Conservation (phyloP, 345 rosid genomes). For the Rhizophora apiculata region DNA sequence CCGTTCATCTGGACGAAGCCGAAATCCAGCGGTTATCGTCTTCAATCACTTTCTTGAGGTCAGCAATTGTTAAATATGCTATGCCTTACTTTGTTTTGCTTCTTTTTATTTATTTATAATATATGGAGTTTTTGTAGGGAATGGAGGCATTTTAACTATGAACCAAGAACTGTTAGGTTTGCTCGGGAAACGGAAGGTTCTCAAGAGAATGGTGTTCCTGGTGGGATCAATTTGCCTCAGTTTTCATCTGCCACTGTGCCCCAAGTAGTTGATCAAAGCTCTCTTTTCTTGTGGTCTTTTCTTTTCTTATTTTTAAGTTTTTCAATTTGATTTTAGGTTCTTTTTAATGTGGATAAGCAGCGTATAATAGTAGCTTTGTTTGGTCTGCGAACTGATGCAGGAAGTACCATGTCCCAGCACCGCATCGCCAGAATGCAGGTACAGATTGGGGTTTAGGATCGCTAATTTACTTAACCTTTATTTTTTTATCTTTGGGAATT, state of each 20-base stretch:
- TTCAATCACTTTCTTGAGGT: conserved; percentile 67
- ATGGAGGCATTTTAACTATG: conserved; percentile 58
- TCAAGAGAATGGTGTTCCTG: conserved; percentile 14
- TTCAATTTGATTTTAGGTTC: background rate
- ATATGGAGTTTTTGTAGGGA: conserved; percentile 36
- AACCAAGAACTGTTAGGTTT: conserved; percentile 52
- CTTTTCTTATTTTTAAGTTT: background rate
- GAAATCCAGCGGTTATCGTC: conserved; percentile 49
- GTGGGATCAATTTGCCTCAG: conserved; percentile 52
- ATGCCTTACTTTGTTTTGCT: background rate
- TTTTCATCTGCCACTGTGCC: conserved; percentile 80
- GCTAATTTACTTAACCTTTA: background rate
- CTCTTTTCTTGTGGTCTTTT: background rate
- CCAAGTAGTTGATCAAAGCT: conserved; percentile 38
- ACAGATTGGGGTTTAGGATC: background rate
- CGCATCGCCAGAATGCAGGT: conserved; percentile 42
- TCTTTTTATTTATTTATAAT: background rate
- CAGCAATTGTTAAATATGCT: background rate
- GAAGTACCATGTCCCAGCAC: conserved; percentile 16
- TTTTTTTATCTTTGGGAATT: background rate
- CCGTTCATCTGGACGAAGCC: conserved; percentile 22
- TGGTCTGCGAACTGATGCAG: conserved; percentile 23
- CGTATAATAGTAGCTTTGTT: background rate
- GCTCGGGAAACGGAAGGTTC: conserved; percentile 31
- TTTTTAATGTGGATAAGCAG: background rate